Base-by-base conservation (phyloP, 1,284 basidiomycete species). In the Ceratobasidium theobromae region DNA sequence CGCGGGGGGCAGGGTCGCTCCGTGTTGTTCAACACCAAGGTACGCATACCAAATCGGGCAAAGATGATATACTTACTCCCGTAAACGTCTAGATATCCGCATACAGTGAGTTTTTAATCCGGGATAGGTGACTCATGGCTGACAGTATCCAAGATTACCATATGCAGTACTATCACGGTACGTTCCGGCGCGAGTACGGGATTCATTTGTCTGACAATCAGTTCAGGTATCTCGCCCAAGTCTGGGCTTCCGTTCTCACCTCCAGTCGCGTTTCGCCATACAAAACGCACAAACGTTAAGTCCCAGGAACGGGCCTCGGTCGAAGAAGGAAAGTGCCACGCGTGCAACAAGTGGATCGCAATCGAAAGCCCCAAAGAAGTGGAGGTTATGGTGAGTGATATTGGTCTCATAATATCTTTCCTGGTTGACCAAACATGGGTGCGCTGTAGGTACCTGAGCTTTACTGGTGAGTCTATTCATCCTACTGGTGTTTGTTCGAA, bases 151-250 rank as follows among this genome's bases (percentile, higher is more conserved):
- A 28, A 68, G 67, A 86, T 73, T 91, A 91, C 72, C 89, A 91
- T 72, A 84, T 91, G 85, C 87, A 89, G 72, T 89, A 89, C 69
- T 79, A 80, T 1, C 89, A 91, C 71, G 89, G 88, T 87, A 74
- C n/a, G 75, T 72, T 38, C 32, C 33, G 21, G 38, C 41, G 18
- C 5, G 11, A 40, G 16, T n/a, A 35, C 41, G 45, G 12, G 21
- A 38, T 54, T 32, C n/a, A 23, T 18, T 16, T 32, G 6, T 41
- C 28, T 67, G 53, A 49, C 41, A 58, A 49, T 18, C 8, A 60
- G 23, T 45, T 28, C 64, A 86, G 86, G 87, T 6, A 84, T 88
- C 33, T 88, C 85, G 0, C 81, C 86, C 1, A 73, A 77, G 11
- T 81, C 84, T 1, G 83, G 82, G 0, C 80, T 77, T 1, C 90